These are phyloP conservation scores for Daldinia concentrica DNA, from an alignment of 495 filamentous ascomycete species.

Conservation along the genomic window DNA sequence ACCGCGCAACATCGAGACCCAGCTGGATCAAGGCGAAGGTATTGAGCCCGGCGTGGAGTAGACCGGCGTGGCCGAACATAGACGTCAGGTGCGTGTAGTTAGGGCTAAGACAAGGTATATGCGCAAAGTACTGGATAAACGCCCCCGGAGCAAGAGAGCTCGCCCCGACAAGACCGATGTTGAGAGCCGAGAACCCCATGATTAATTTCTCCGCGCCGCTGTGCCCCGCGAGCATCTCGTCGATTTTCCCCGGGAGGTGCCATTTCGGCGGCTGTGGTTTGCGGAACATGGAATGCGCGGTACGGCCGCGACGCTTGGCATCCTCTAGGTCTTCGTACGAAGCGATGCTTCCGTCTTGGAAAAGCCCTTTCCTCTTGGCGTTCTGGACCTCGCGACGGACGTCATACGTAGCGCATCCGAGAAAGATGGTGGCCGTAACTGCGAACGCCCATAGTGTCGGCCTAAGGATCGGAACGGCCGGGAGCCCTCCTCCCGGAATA, in stretches of 20 bases:
- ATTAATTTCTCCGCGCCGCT: slow-evolving; percentile 22
- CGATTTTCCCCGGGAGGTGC: slow-evolving; percentile 3
- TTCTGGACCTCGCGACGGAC: slow-evolving; percentile 38
- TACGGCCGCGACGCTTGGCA: background rate
- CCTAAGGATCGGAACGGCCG: slow-evolving; percentile 37
- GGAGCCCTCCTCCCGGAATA: background rate
- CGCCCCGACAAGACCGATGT: slow-evolving; percentile 17
- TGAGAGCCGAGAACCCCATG: slow-evolving; percentile 22
- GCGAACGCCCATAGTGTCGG: slow-evolving; percentile 43
- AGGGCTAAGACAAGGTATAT: slow-evolving; percentile 22
- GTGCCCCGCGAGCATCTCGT: slow-evolving; percentile 10
- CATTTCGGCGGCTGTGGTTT: background rate
- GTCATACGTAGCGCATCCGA: slow-evolving; percentile 45
- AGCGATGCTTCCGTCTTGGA: background rate
- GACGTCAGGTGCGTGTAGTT: slow-evolving; percentile 47
- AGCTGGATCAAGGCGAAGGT: slow-evolving; percentile 33
- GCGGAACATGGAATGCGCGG: background rate
- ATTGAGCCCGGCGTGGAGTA: slow-evolving; percentile 37
- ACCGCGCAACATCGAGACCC: slow-evolving; percentile 22
- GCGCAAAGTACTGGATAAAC: slow-evolving; percentile 22
- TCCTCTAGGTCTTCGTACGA: slow-evolving; percentile 38
- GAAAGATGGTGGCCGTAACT: slow-evolving; percentile 39
- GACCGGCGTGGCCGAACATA: slow-evolving; percentile 37
- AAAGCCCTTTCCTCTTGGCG: slow-evolving; percentile 12
- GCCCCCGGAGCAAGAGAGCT: slow-evolving; percentile 3